These are phyloP conservation scores for Brassica nigra DNA, from an alignment of 345 rosid species.

Conservation along the genomic window DNA sequence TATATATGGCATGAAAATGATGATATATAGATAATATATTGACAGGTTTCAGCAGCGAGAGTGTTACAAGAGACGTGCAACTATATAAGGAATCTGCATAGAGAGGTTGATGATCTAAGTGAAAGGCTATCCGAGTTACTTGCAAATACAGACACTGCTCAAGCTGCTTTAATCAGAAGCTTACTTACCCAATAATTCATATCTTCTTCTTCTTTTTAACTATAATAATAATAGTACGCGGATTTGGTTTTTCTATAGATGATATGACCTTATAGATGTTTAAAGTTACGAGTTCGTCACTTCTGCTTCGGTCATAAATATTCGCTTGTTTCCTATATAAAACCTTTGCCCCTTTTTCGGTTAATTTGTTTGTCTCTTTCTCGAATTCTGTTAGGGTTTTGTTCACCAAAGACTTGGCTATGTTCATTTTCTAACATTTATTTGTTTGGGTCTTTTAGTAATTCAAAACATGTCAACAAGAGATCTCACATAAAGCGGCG, in stretches of 20 bases:
- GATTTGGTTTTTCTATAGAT: slow-evolving; percentile 29
- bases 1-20: slow-evolving; percentile 16
- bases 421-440: neutral
- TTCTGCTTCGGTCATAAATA: slow-evolving; percentile 38
- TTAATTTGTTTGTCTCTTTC: slow-evolving; percentile 31
- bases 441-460: slow-evolving; percentile 9
- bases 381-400: slow-evolving; percentile 35
- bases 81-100: slow-evolving; percentile 75
- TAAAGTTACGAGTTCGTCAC: slow-evolving; percentile 37
- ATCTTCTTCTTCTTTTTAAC: neutral
- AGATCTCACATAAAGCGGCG: neutral
- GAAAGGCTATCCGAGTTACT: slow-evolving; percentile 75
- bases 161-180: slow-evolving; percentile 75
- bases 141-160: slow-evolving; percentile 69
- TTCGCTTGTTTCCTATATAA: slow-evolving; percentile 34
- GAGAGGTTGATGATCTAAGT: slow-evolving; percentile 81
- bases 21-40: neutral
- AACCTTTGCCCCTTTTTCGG: slow-evolving; percentile 24
- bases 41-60: slow-evolving; percentile 69
- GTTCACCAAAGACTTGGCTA: neutral
- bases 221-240: slow-evolving; percentile 13
- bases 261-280: slow-evolving; percentile 29
- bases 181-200: slow-evolving; percentile 57
- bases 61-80: slow-evolving; percentile 81
- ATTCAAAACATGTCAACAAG: neutral